These are phyloP conservation scores for Eucalyptus cloeziana DNA, from an alignment of 345 rosid species.

Conservation along the genomic window DNA sequence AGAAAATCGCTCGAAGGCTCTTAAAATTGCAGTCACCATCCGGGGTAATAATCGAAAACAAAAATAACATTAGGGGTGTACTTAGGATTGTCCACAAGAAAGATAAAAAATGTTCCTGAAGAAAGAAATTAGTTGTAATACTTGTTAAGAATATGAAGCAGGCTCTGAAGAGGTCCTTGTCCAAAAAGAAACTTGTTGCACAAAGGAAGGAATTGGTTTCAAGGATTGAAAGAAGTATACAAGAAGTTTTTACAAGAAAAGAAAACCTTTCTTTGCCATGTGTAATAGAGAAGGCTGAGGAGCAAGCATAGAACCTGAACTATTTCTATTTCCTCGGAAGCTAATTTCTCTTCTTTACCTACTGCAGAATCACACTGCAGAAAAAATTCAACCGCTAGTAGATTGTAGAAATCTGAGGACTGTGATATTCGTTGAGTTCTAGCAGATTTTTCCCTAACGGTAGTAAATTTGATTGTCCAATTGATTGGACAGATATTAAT, in stretches of 20 bases:
- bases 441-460: neutral
- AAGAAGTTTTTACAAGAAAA: neutral
- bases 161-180: neutral
- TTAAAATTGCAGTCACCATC: neutral
- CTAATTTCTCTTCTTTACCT: neutral
- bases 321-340: neutral
- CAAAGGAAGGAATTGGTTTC: neutral
- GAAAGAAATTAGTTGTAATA: neutral
- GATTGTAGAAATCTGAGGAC: neutral
- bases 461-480: neutral
- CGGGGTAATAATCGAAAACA: neutral
- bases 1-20: conserved; percentile 1
- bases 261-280: neutral
- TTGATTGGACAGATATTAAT: neutral
- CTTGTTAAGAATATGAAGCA: neutral
- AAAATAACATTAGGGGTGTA: neutral
- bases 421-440: neutral
- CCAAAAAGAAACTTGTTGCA: neutral
- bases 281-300: neutral
- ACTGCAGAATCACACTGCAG: neutral
- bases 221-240: neutral
- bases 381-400: neutral
- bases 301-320: neutral
- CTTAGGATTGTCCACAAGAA: neutral
- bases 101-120: no score